A percentile compares a stretch with the other conserved stretches of the same genome.
phyloP scores from a whole-genome alignment of 23 red algal genomes.

The Gracilaria vermiculophylla region DNA sequence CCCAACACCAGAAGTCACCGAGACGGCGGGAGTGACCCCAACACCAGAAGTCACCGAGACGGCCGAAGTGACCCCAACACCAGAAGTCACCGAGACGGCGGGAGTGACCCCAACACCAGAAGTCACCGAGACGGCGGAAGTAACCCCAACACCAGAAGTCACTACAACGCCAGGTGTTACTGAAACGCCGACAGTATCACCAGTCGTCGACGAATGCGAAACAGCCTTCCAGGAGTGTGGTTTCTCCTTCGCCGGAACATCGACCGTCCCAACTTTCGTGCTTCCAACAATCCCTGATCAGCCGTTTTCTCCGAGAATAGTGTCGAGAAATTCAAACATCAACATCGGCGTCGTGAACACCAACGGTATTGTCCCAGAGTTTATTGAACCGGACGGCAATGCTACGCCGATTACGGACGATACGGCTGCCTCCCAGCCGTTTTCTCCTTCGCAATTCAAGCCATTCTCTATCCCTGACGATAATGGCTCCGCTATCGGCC shows the following conservation, averaged over 20 bases:
- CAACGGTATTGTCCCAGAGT: constrained; percentile 17
- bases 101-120: background rate
- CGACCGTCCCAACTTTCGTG: background rate
- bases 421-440: background rate
- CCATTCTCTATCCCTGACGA: constrained; percentile 20
- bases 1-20: background rate
- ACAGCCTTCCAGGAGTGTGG: background rate
- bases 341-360: constrained; percentile 7
- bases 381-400: constrained; percentile 17
- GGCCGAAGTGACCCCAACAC: background rate
- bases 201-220: background rate
- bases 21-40: background rate
- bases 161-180: background rate
- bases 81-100: background rate
- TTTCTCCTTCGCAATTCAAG: constrained; percentile 47
- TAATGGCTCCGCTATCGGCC: constrained; percentile 33
- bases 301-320: background rate
- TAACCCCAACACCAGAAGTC: background rate
- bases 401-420: background rate
- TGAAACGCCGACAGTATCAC: background rate
- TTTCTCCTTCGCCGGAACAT: background rate
- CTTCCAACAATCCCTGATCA: background rate
- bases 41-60: background rate
- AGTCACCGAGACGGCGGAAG: background rate
- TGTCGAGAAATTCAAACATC: background rate